Evolutionary conservation across 495 filamentous ascomycete species (phyloP), one percentile per base, ranked within the genome.

Genomic region (Hyaloscypha bicolor): DNA sequence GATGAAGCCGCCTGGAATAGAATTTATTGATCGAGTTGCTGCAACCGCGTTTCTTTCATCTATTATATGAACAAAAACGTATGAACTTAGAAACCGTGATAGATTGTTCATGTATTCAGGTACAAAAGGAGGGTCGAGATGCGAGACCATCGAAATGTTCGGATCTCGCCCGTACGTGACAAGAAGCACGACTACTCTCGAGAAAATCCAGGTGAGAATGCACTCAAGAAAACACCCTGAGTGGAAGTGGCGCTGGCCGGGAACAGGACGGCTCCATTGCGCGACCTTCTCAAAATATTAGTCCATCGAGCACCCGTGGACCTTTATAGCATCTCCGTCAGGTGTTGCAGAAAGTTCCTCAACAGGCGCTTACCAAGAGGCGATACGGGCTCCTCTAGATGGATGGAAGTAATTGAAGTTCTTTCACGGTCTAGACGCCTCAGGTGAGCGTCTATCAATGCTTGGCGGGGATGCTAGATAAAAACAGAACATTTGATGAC

Each of bases 21-120:
- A 14, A 48, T 48, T 19, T 12, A 48, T 48, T 48, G 42, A 3
- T 12, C 11, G 11, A 48, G 16, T 48, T 48, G 16, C 42, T 3
- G 42, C 42, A 48, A 37, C 42, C 42, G 16, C 42, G 42, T 48
- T 48, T 48, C 42, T 48, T 48, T 48, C 42, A 48, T 48, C 42
- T 48, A 48, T 14, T 16, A 48, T 19, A 48, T 19, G 42, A 48
- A 14, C 16, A 48, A 6, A 16, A 19, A 16, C 3, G 42, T 16
- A 48, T 48, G 42, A 12, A 19, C 16, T 48, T 48, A 12, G 42
- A 48, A 48, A 48, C 16, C 9, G 0, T 16, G 42, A 48, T 16
- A 48, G 2, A 48, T 48, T 48, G 42, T 48, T 48, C 42, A 48
- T 19, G 16, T 14, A 19, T 48, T 48, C 42, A 48, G 16, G 16